Conservation (phyloP, 495 filamentous ascomycete species). For the Penicillium odoratum region DNA sequence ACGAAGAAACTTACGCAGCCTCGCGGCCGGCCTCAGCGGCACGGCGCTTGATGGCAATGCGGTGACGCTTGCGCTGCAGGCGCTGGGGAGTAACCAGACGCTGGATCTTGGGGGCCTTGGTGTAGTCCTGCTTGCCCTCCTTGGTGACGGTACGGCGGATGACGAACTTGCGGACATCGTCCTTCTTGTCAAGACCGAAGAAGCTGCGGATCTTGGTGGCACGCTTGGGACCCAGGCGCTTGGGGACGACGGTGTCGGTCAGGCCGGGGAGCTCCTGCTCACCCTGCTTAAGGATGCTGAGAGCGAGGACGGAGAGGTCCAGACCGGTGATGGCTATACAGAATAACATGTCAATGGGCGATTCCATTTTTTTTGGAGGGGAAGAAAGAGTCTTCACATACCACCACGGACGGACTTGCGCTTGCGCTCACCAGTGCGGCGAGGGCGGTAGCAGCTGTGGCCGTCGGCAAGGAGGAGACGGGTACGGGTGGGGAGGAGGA, state of each 20-base stretch:
- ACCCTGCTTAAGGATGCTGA: conserved; percentile 95
- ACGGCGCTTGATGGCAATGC: conserved; percentile 95
- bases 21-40: conserved; percentile 92
- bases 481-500: conserved; percentile 94
- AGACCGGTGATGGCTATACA: conserved; percentile 75
- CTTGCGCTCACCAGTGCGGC: conserved; percentile 97
- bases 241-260: conserved; percentile 95
- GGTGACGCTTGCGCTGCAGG: conserved; percentile 99
- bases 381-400: conserved; percentile 21
- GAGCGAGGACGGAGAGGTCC: conserved; percentile 90
- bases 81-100: conserved; percentile 98
- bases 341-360: conserved; percentile 15
- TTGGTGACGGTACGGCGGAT: conserved; percentile 98
- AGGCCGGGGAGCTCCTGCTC: conserved; percentile 89
- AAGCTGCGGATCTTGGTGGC: conserved; percentile 99
- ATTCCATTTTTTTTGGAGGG: neutral
- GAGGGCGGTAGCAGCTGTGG: conserved; percentile 90
- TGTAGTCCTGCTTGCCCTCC: conserved; percentile 95
- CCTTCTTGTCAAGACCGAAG: conserved; percentile 99
- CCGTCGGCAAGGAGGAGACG: conserved; percentile 89
- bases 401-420: conserved; percentile 96
- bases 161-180: conserved; percentile 99
- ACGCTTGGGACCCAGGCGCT: conserved; percentile 97
- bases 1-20: conserved; percentile 78
- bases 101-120: conserved; percentile 99